Percentiles rank a stretch among this genome's conserved stretches.
Conservation (phyloP, 1,284 basidiomycete genomes). For the Cutaneotrichosporon spelunceum region DNA sequence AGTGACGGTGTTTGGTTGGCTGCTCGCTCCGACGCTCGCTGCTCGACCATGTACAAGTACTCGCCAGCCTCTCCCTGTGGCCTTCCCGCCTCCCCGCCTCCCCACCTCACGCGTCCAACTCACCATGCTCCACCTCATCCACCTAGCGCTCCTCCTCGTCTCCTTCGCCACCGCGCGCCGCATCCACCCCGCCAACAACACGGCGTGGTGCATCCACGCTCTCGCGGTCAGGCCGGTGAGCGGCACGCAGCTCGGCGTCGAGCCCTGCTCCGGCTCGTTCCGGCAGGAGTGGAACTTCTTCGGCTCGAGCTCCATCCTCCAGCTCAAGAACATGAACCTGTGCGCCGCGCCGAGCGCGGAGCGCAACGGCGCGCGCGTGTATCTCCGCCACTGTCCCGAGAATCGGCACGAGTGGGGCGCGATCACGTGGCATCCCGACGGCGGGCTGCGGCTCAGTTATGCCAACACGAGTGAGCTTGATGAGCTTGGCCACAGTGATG, state of each 20-base stretch:
- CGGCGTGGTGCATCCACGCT: neutral
- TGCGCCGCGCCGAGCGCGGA: neutral
- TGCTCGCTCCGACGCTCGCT: no score
- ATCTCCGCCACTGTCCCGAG: neutral
- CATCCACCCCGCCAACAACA: neutral
- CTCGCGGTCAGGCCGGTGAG: neutral
- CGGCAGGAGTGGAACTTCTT: constrained; percentile 5
- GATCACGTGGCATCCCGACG: neutral
- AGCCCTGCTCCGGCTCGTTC: neutral
- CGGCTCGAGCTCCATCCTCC: neutral
- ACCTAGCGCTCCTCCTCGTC: neutral
- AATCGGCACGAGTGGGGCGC: neutral
- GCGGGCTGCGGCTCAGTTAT: neutral
- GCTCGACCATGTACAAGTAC: neutral
- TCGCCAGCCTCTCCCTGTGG: neutral
- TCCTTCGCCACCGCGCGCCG: neutral
- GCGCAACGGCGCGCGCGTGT: neutral
- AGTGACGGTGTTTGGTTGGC: neutral
- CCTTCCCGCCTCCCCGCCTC: no score
- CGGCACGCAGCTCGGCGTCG: constrained; percentile 1
- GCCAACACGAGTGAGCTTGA: neutral
- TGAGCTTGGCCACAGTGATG: no score
- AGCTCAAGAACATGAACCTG: neutral
- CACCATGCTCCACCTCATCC: neutral
- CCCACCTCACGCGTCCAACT: neutral